phyloP scores from a whole-genome alignment of 331 rosid species.

The Rhamnella rubrinervis region DNA sequence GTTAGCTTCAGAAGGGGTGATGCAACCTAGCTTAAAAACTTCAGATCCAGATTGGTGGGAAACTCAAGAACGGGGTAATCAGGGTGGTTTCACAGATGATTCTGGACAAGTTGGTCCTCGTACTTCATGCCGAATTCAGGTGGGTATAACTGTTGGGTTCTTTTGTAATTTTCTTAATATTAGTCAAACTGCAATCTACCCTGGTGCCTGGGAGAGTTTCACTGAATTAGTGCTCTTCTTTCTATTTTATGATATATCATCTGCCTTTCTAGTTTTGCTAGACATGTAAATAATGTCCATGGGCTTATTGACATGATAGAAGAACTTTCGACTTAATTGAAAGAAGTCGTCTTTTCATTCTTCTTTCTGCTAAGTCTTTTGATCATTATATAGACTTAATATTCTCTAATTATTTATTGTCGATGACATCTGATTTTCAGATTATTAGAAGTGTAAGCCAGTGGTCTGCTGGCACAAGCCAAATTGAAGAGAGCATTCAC shows the following conservation, averaged over 20 bases:
- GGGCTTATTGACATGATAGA: background rate
- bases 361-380: background rate
- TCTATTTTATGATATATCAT: no score
- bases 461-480: conserved; percentile 99
- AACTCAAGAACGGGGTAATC: conserved; percentile 80
- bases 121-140: conserved; percentile 94
- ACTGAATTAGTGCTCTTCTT: no score
- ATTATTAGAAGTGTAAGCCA: conserved; percentile 97
- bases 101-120: conserved; percentile 95
- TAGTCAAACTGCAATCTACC: background rate
- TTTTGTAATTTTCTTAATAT: conserved; percentile 1
- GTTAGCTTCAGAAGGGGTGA: conserved; percentile 43
- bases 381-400: background rate
- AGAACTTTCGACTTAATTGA: background rate
- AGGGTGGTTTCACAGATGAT: conserved; percentile 70
- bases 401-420: background rate
- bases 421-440: conserved; percentile 43
- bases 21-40: conserved; percentile 30
- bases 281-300: background rate
- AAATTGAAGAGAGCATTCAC: conserved; percentile 91
- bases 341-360: background rate
- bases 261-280: no score
- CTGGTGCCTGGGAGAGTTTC: no score
- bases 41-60: conserved; percentile 91
- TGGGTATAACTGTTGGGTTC: conserved; percentile 23